These are phyloP conservation scores for Pythium chondricola DNA, from an alignment of 352 stramenopile genomes.

Conservation along the genomic window DNA sequence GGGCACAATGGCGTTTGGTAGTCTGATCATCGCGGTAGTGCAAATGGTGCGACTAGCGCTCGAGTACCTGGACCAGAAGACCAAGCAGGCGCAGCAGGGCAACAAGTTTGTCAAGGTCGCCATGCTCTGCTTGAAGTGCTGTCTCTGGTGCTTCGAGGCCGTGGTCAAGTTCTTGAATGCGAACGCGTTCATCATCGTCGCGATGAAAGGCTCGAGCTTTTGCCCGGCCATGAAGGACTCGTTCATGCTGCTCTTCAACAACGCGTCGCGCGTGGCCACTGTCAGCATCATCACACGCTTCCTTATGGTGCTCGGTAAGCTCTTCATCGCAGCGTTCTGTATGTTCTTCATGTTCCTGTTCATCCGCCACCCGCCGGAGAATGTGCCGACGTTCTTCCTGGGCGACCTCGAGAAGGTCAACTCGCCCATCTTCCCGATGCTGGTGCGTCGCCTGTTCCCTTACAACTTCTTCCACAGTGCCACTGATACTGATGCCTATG, in stretches of 20 bases:
- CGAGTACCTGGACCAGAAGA: conserved; percentile 80
- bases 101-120: conserved; percentile 66
- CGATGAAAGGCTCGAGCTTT: conserved; percentile 85
- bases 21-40: conserved; percentile 81
- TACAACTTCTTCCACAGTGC: neutral
- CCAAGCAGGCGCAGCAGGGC: conserved; percentile 48
- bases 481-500: neutral
- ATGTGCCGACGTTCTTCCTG: conserved; percentile 68
- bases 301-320: conserved; percentile 83
- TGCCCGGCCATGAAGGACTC: conserved; percentile 89
- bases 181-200: conserved; percentile 86
- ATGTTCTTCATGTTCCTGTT: conserved; percentile 85
- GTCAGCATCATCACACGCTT: conserved; percentile 80
- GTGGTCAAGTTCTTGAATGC: conserved; percentile 89
- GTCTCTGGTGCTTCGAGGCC: conserved; percentile 86
- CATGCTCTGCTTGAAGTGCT: conserved; percentile 87
- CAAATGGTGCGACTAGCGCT: conserved; percentile 67
- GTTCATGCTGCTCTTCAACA: conserved; percentile 95
- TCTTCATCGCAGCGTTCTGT: conserved; percentile 75
- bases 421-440: conserved; percentile 77
- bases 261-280: conserved; percentile 87
- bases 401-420: conserved; percentile 54
- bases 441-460: conserved; percentile 22
- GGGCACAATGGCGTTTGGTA: conserved; percentile 84
- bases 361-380: conserved; percentile 47